Evolutionary conservation across 2,329 filamentous ascomycete species (phyloP).

Genomic region (Teratosphaeria zuluensis): DNA sequence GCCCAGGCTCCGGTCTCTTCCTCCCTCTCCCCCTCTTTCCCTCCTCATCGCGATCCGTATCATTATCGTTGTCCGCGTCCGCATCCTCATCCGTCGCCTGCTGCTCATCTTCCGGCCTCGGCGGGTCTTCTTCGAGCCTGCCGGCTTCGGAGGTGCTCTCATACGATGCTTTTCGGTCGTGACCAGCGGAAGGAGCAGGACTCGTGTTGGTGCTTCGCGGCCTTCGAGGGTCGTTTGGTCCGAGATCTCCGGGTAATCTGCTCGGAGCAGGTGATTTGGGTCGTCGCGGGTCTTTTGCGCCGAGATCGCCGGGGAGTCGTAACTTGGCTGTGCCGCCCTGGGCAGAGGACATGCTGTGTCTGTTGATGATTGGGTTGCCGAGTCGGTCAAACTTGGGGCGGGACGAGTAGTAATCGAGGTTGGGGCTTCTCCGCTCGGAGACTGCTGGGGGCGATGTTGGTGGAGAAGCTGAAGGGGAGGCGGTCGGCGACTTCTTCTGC

Average conservation of each 20-base stretch:
- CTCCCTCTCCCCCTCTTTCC: slow-evolving; percentile 21
- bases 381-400: slow-evolving; percentile 20
- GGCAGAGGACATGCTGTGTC: slow-evolving; percentile 17
- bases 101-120: slow-evolving; percentile 9
- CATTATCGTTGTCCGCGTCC: slow-evolving; percentile 23
- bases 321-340: slow-evolving; percentile 20
- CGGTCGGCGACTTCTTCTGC: neutral
- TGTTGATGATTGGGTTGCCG: slow-evolving; percentile 21
- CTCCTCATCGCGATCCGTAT: slow-evolving; percentile 24
- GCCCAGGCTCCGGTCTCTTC: slow-evolving; percentile 24
- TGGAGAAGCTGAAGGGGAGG: slow-evolving; percentile 16
- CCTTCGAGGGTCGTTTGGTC: slow-evolving; percentile 21
- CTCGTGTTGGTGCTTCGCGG: slow-evolving; percentile 17
- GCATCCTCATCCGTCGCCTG: slow-evolving; percentile 22
- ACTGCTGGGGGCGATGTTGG: slow-evolving; percentile 18
- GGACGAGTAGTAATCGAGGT: slow-evolving; percentile 18
- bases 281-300: slow-evolving; percentile 25
- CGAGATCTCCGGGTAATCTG: slow-evolving; percentile 22
- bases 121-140: slow-evolving; percentile 17
- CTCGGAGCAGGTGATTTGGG: slow-evolving; percentile 22
- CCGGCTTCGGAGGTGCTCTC: slow-evolving; percentile 13
- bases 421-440: slow-evolving; percentile 1
- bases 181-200: slow-evolving; percentile 15
- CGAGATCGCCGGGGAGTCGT: slow-evolving; percentile 27
- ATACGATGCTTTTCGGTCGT: slow-evolving; percentile 3